Base-by-base conservation (phyloP, 2,329 filamentous ascomycete species). In the Phaeosphaeriaceae sp. region DNA sequence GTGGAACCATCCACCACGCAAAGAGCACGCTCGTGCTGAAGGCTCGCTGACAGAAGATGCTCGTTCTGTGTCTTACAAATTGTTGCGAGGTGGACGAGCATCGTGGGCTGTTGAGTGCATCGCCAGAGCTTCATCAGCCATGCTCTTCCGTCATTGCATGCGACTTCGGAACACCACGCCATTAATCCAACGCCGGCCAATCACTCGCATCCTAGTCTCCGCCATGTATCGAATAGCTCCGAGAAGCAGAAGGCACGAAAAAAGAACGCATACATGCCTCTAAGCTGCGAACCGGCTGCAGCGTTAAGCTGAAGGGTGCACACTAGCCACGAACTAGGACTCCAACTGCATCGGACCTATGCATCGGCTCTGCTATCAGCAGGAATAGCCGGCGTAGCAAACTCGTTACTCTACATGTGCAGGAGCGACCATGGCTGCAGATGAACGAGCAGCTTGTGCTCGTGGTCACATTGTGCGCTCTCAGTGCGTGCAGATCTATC, bases 381-480 rank as follows among this genome's bases (percentile, higher is more conserved):
- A 75, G 57, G 56, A 65, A 58, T 66, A 66, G 52, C 68, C 69
- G 67, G 53, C 48, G 52, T 53, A 57, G 58, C 48, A 51, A 69
- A 59, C 63, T 55, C 50, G 66, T 69, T 69, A 67, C 67, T 56
- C 66, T 67, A 66, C 69, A 55, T 65, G 54, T 64, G 65, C 68
- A 64, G 66, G 66, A 67, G 69, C 62, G 69, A 65, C 63, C 57
- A 65, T 54, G 56, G 59, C 58, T 65, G 62, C 70, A 67, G 54
- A 27, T 33, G 27, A 58, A 56, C 57, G 19, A 65, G 56, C 62
- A 58, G 50, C 52, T 42, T 54, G 57, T 57, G 62, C 61, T 67
- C 60, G 61, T 63, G 62, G 58, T 61, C 51, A 57, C 48, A 58
- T 60, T 52, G 51, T 53, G 36, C 56, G 48, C 53, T 51, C 47